Evolutionary conservation across 345 rosid genomes (phyloP).

Genomic region (Eucalyptus decipiens): DNA sequence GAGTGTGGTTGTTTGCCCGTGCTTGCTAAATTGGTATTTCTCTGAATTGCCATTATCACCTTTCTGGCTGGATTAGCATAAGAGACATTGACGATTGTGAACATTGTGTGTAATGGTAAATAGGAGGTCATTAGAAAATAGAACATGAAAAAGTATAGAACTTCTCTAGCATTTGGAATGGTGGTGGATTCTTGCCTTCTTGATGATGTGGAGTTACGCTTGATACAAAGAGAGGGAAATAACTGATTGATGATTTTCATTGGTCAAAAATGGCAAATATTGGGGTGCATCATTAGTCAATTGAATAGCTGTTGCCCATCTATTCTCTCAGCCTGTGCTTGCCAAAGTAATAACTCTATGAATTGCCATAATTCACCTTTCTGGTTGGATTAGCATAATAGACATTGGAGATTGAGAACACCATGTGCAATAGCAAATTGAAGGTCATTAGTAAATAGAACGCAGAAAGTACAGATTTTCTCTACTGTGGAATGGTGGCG

Average conservation of each 20-base stretch:
- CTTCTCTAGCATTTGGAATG: background rate
- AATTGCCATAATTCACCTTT: background rate
- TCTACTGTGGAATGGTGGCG: background rate
- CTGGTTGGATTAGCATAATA: background rate
- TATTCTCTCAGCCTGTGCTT: background rate
- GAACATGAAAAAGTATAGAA: background rate
- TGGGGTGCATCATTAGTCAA: background rate
- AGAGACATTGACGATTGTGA: background rate
- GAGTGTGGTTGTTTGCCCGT: conserved; percentile 82
- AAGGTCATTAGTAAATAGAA: background rate
- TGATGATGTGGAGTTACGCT: background rate
- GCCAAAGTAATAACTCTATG: background rate
- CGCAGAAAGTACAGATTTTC: background rate
- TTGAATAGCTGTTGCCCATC: background rate
- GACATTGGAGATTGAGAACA: background rate
- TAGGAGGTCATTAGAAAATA: background rate
- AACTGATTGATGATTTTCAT: background rate
- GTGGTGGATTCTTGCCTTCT: background rate
- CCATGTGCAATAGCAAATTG: background rate
- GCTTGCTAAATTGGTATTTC: conserved; percentile 63
- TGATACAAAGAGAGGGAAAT: background rate
- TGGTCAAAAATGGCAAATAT: background rate
- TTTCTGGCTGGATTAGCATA: background rate
- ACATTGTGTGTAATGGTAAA: background rate
- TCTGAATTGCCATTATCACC: background rate